Conservation (phyloP, 2,329 filamentous ascomycete species). For the Xylaria sp. region DNA sequence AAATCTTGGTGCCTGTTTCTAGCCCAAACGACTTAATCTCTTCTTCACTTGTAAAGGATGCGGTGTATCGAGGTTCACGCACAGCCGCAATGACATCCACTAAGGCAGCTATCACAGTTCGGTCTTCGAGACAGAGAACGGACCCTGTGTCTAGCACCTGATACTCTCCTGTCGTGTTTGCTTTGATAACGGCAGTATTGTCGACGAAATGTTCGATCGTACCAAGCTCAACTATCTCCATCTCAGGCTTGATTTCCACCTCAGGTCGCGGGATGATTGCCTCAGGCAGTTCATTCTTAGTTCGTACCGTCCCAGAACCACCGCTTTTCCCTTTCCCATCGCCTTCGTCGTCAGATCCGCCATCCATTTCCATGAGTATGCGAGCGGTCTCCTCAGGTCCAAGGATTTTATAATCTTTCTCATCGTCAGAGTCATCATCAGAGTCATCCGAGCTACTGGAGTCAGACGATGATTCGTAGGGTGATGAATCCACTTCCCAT, state of each 20-base stretch:
- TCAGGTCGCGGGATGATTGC: slow-evolving; percentile 78
- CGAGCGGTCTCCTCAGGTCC: slow-evolving; percentile 85
- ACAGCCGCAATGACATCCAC: slow-evolving; percentile 88
- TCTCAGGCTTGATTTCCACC: slow-evolving; percentile 79
- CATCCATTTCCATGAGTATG: slow-evolving; percentile 85
- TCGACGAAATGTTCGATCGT: slow-evolving; percentile 81
- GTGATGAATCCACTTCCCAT: slow-evolving; percentile 86
- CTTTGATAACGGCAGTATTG: slow-evolving; percentile 81
- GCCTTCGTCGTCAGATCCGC: slow-evolving; percentile 81
- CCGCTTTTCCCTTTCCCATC: slow-evolving; percentile 62
- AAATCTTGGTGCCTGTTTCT: slow-evolving; percentile 76
- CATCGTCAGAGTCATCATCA: slow-evolving; percentile 64
- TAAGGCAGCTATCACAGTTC: slow-evolving; percentile 83
- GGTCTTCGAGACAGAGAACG: slow-evolving; percentile 80
- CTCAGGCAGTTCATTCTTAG: slow-evolving; percentile 81
- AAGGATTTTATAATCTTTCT: slow-evolving; percentile 72
- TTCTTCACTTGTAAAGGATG: slow-evolving; percentile 76
- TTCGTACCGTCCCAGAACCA: slow-evolving; percentile 69
- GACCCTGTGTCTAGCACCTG: slow-evolving; percentile 87
- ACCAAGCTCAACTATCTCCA: slow-evolving; percentile 81
- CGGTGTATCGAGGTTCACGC: slow-evolving; percentile 84
- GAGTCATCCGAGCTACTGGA: slow-evolving; percentile 70
- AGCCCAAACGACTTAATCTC: slow-evolving; percentile 76
- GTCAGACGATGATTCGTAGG: slow-evolving; percentile 75
- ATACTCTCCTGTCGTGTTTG: slow-evolving; percentile 81